Evolutionary conservation across 768 basidiomycete genomes (phyloP), one percentile per base, ranked within the genome.

Genomic region (Leccinum subgranulosum): DNA sequence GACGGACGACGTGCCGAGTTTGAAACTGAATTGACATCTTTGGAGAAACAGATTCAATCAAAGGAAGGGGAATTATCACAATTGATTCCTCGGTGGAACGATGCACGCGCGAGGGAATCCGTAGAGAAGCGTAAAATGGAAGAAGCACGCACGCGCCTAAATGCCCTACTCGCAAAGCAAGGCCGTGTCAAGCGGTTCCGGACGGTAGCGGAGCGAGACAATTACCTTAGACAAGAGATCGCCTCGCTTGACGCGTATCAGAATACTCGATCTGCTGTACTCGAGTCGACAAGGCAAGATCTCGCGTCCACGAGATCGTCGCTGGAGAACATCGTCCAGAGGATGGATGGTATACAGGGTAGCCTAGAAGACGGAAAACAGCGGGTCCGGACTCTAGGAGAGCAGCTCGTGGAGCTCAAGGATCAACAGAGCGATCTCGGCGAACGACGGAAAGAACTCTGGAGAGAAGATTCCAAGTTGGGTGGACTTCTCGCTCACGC

Each of bases 391-490:
- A 80, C 82, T n/a, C 66, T 92, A 17, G 75, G 73, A 4, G 88
- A 90, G 47, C 83, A 90, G 61, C 73, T 87, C 17, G 73, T 73
- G 0, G 68, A 69, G 56, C 70, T 92, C 50, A 90, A 86, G 71
- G 86, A 89, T 55, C 76, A 88, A 66, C 81, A 87, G 61, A 79
- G 78, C 25, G 87, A 84, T 51, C 74, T 88, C 68, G 81, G 75
- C 46, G 96, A 98, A 73, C 81, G 84, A 70, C 77, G 94, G 64
- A 97, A 96, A 79, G 94, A 96, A 52, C 71, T 93, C 31, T 98
- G 97, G 96, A 81, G 95, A 64, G 94, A 96, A 71, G 96, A 98
- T 60, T 87, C 92, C 0, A 96, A 92, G 71, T 74, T 97, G 45
- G 85, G 88, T 60, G 87, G 87, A 56, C 78, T 88, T 15, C 85